Evolutionary conservation across 2,329 filamentous ascomycete species (phyloP).

Genomic region (Paramyrothecium sp.): DNA sequence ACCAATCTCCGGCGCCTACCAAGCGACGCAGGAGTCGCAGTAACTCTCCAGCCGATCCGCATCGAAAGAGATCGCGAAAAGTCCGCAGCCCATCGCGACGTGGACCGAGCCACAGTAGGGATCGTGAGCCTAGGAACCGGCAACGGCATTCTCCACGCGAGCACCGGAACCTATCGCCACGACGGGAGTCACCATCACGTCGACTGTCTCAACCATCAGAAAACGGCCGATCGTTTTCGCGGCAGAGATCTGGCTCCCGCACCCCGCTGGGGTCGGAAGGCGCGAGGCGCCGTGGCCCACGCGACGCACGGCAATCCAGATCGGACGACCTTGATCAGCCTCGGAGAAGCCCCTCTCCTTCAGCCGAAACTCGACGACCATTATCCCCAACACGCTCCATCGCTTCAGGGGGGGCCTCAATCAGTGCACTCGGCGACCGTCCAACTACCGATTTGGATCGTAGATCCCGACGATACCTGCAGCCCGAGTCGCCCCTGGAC

Average conservation of each 20-base stretch:
- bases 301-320: conserved; percentile 18
- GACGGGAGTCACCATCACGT: conserved; percentile 23
- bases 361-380: conserved; percentile 16
- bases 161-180: conserved; percentile 27
- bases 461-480: conserved; percentile 17
- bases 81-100: conserved; percentile 35
- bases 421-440: conserved; percentile 10
- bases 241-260: conserved; percentile 18
- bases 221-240: conserved; percentile 15
- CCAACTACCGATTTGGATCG: conserved; percentile 15
- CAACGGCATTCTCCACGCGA: conserved; percentile 30
- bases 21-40: conserved; percentile 43
- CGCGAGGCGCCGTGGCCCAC: conserved; percentile 18
- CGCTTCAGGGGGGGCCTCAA: conserved; percentile 14
- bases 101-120: conserved; percentile 37
- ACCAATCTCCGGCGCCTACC: conserved; percentile 33
- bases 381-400: conserved; percentile 20
- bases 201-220: conserved; percentile 22
- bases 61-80: conserved; percentile 38
- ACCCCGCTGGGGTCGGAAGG: conserved; percentile 23
- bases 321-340: conserved; percentile 15
- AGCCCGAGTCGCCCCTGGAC: conserved; percentile 24
- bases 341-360: conserved; percentile 21
- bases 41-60: conserved; percentile 32
- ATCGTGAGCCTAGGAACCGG: conserved; percentile 27